Conservation (phyloP, 2,329 filamentous ascomycete genomes). For the Sclerotinia nivalis region DNA sequence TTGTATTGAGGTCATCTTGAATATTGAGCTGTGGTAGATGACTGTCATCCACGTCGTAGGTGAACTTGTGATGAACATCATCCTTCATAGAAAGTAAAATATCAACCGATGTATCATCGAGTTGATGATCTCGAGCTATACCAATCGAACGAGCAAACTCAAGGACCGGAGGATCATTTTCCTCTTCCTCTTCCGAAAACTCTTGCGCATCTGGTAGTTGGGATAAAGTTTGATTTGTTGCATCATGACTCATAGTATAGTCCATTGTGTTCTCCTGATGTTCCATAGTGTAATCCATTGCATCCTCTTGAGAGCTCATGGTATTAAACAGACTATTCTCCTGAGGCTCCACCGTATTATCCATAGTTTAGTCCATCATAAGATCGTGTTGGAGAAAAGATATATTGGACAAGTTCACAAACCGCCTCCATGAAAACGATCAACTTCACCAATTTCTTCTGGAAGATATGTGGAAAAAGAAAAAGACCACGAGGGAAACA, state of each 20-base stretch:
- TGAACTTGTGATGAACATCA: background rate
- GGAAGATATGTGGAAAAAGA: background rate
- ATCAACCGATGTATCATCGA: slow-evolving; percentile 25
- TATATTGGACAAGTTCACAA: background rate
- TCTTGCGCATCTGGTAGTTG: background rate
- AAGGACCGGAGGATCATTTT: slow-evolving; percentile 31
- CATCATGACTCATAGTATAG: slow-evolving; percentile 3
- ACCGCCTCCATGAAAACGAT: background rate
- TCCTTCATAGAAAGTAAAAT: slow-evolving; percentile 29
- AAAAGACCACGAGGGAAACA: background rate
- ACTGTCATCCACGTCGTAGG: slow-evolving; percentile 17
- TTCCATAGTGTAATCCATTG: background rate
- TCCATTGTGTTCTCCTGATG: background rate
- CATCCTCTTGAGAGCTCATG: background rate
- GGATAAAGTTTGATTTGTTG: background rate
- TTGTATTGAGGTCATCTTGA: slow-evolving; percentile 23
- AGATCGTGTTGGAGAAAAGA: background rate
- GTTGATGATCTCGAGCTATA: slow-evolving; percentile 34
- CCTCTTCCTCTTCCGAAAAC: slow-evolving; percentile 17
- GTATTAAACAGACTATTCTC: background rate
- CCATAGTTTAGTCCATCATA: background rate
- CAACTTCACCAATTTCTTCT: background rate
- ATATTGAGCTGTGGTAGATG: slow-evolving; percentile 32
- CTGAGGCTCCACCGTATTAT: background rate
- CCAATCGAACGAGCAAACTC: slow-evolving; percentile 39